Evolutionary conservation across 2,329 filamentous ascomycete genomes (phyloP), one percentile per base, ranked within the genome.

Genomic region (Sodiomyces alkalinus): DNA sequence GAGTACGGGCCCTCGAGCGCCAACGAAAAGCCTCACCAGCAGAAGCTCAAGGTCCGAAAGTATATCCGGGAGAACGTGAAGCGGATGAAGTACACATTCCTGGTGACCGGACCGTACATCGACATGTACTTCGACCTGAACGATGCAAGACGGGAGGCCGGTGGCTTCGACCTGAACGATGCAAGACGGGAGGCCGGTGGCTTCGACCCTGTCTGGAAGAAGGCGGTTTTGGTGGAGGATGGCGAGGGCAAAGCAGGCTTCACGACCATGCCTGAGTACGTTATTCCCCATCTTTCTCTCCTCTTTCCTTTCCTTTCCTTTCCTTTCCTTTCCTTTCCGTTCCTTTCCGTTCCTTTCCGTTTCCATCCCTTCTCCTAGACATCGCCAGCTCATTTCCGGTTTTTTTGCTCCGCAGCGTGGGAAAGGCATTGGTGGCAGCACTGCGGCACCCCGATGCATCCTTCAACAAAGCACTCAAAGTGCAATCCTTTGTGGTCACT

Each of bases 261-360:
- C 40, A 81, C 74, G 3, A 77, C 71, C 3, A 80, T 80, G 69
- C 55, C 58, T 14, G 80, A 85, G 74, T 78, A 52, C n/a, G n/a
- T n/a, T n/a, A n/a, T n/a, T n/a, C n/a, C n/a, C n/a, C n/a, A n/a
- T n/a, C n/a, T 53, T 68, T 59, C 10, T 7, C 3, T 6, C 14
- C 13, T 6, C 14, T 15, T 4, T 10, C 1, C 6, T 17, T 13
- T 12, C 6, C n/a, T 11, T 6, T 14, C 9, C 18, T n/a, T n/a
- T n/a, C n/a, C n/a, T n/a, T n/a, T n/a, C n/a, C n/a, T n/a, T n/a
- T n/a, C n/a, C n/a, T n/a, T n/a, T n/a, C n/a, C n/a, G n/a, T n/a
- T n/a, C n/a, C n/a, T n/a, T n/a, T n/a, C n/a, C n/a, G n/a, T n/a
- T n/a, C n/a, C n/a, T n/a, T n/a, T n/a, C n/a, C n/a, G n/a, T n/a